These are phyloP conservation scores for Tolypocladium sp. DNA, from an alignment of 2,329 filamentous ascomycete genomes.

Conservation along the genomic window DNA sequence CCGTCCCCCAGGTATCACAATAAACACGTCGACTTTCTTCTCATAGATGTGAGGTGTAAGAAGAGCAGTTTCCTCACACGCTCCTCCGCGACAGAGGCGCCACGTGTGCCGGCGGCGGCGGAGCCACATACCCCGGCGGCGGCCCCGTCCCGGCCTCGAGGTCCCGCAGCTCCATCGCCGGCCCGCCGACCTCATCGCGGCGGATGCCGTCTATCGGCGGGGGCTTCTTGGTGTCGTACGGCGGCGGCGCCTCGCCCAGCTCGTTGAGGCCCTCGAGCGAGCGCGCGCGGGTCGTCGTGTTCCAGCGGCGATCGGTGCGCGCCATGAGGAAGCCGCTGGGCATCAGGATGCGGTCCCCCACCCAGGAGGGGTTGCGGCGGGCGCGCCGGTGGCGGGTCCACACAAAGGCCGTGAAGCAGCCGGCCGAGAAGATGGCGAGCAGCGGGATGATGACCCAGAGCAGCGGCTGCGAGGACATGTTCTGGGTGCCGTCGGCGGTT, in stretches of 20 bases:
- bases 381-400: conserved; percentile 5
- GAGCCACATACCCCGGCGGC: conserved; percentile 19
- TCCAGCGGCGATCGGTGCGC: conserved; percentile 9
- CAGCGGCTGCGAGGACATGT: conserved; percentile 40
- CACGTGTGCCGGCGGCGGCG: conserved; percentile 11
- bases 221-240: conserved; percentile 37
- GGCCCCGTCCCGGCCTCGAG: conserved; percentile 12
- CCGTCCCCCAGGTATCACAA: background rate
- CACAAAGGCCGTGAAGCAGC: conserved; percentile 5
- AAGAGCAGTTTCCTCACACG: background rate
- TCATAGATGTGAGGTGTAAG: background rate
- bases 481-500: conserved; percentile 6
- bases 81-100: background rate
- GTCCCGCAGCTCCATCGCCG: conserved; percentile 13
- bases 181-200: background rate
- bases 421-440: conserved; percentile 31
- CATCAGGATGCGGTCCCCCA: background rate
- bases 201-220: background rate
- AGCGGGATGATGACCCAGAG: conserved; percentile 46
- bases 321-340: conserved; percentile 1
- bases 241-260: conserved; percentile 55
- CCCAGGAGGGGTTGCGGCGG: background rate
- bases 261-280: conserved; percentile 52
- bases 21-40: background rate
- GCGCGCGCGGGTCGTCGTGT: conserved; percentile 12